Base-by-base conservation (phyloP, 495 filamentous ascomycete genomes). In the Aspergillus baeticus region DNA sequence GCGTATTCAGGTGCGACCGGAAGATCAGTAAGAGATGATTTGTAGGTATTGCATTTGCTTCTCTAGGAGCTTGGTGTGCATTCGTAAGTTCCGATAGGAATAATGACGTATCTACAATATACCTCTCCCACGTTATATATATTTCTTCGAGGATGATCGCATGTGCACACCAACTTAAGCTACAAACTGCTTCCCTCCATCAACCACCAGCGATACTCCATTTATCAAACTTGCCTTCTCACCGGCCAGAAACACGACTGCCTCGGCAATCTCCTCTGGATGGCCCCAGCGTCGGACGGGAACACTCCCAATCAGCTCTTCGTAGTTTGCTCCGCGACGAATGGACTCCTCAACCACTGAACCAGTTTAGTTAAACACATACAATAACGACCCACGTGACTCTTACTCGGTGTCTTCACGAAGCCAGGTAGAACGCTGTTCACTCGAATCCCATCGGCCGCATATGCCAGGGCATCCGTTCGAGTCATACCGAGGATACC, bases 201-300 rank as follows among this genome's bases (percentile, higher is more conserved):
- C 90, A 41, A 93, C 87, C 5, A 86, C 81, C 55, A 92, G 44
- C 0, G 84, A 74, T 66, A 91, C 84, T 3, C 90, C 90, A 55
- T 75, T 85, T 13, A 94, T 84, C 73, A 91, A 92, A 17, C 66
- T 78, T 61, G 86, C 86, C 22, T 83, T 84, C 69, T 74, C 79
- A 68, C 84, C 82, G 10, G 87, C 87, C 41, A 94, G 73, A 64
- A 81, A 92, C 8, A 94, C 84, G 8, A 52, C 44, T 13, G 46
- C 44, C 15, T 57, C 60, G 10, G 56, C 56, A 11, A 63, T 18
- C 29, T 63, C 60, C 21, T 51, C 55, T 3, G 60, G 60, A 14
- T 20, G 39, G 10, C 54, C 59, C 47, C 44, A 47, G 7, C 44
- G 44, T 29, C 31, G 29, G 13, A 13, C 44, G 5, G 44, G 44